Evolutionary conservation across 2,329 filamentous ascomycete species (phyloP).

Genomic region (Botrytis paeoniae): DNA sequence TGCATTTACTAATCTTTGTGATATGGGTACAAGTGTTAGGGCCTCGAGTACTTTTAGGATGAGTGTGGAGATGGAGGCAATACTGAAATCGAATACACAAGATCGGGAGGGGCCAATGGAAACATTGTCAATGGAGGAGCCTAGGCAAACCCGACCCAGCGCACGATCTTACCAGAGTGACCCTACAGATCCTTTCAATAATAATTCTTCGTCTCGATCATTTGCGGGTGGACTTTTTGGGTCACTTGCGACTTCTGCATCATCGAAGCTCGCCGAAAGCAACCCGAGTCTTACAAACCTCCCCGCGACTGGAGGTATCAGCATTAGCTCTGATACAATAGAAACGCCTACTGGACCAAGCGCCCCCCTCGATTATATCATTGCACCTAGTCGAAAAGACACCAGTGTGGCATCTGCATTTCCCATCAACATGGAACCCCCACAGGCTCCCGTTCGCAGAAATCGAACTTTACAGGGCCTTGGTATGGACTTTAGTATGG

Average conservation of each 20-base stretch:
- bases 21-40: slow-evolving; percentile 77
- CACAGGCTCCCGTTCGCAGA: slow-evolving; percentile 46
- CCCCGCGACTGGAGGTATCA: slow-evolving; percentile 34
- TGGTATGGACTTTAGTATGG: slow-evolving; percentile 38
- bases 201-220: slow-evolving; percentile 30
- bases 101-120: slow-evolving; percentile 20
- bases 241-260: slow-evolving; percentile 29
- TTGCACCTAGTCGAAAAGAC: slow-evolving; percentile 34
- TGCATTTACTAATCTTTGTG: slow-evolving; percentile 84
- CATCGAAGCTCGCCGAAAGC: slow-evolving; percentile 39
- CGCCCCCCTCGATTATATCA: slow-evolving; percentile 39
- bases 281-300: slow-evolving; percentile 39
- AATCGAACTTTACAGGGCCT: slow-evolving; percentile 36
- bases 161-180: slow-evolving; percentile 29
- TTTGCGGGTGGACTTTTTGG: slow-evolving; percentile 37
- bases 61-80: slow-evolving; percentile 58
- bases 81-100: slow-evolving; percentile 40
- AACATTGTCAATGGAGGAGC: not conserved
- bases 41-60: slow-evolving; percentile 84
- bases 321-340: slow-evolving; percentile 50
- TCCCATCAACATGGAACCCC: slow-evolving; percentile 41
- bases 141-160: slow-evolving; percentile 22
- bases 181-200: slow-evolving; percentile 38
- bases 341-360: slow-evolving; percentile 60
- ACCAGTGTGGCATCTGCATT: slow-evolving; percentile 33